A percentile compares a stretch with the other conserved stretches of the same genome.
These are phyloP conservation scores for Arthrobotrys entomopaga DNA, from an alignment of 2,329 filamentous ascomycete genomes.

Conservation along the genomic window DNA sequence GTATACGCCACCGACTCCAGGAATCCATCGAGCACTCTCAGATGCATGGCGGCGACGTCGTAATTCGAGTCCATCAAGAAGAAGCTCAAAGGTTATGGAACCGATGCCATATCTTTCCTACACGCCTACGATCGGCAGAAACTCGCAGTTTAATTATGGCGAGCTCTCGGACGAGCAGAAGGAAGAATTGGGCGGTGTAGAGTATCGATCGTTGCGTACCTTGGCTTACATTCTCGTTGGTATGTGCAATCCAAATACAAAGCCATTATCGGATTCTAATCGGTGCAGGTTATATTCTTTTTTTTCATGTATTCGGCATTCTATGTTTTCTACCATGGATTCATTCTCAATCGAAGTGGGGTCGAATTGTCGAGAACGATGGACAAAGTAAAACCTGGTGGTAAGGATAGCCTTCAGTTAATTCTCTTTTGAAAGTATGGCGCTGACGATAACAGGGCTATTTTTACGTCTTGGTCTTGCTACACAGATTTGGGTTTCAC, in stretches of 20 bases:
- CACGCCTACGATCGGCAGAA: constrained; percentile 89
- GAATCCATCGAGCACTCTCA: constrained; percentile 55
- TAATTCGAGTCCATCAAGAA: constrained; percentile 69
- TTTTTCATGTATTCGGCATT: constrained; percentile 81
- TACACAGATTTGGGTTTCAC: constrained; percentile 97
- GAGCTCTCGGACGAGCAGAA: constrained; percentile 89
- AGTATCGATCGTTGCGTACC: constrained; percentile 91
- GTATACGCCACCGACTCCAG: constrained; percentile 33
- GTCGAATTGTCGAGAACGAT: constrained; percentile 70
- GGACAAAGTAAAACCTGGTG: constrained; percentile 82
- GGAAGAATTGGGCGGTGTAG: constrained; percentile 94
- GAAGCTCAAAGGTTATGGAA: constrained; percentile 61
- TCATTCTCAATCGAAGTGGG: constrained; percentile 71
- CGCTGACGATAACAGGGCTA: constrained; percentile 64
- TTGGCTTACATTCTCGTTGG: constrained; percentile 78
- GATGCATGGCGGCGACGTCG: constrained; percentile 55
- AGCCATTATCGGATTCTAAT: constrained; percentile 4
- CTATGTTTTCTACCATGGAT: constrained; percentile 85
- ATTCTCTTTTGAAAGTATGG: too few species aligned
- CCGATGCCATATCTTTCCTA: constrained; percentile 91
- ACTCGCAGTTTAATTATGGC: constrained; percentile 79
- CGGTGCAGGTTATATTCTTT: constrained; percentile 75
- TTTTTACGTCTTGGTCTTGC: constrained; percentile 86
- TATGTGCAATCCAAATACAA: constrained; percentile 51
- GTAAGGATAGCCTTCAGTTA: too few species aligned